Base-by-base conservation (phyloP, 2,329 filamentous ascomycete genomes). In the Arthrobotrys entomopaga region DNA sequence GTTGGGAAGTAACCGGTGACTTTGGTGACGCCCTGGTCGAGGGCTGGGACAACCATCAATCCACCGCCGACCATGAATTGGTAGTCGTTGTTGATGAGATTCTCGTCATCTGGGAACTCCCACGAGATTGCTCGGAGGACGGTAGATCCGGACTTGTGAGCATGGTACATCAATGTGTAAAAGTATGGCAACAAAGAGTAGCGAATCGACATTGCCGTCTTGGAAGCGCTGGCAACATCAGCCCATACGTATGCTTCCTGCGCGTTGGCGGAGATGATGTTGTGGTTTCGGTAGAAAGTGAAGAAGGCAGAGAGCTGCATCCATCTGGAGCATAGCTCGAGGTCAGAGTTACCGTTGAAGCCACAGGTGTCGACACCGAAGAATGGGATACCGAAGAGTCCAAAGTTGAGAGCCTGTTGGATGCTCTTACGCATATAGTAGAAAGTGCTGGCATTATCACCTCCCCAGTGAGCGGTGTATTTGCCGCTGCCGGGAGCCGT, bases 401-500 rank as follows among this genome's bases (percentile, higher is more conserved):
- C 87, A 81, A 93, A 93, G 2, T 87, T 88, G 0, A 96, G 84
- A 0, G 90, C 91, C 80, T 93, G 90, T 0, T 90, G 87, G 78
- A 95, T 95, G 10, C 88, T 89, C 80, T 90, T 89, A 81, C 86
- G 90, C 87, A 93, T 90, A 80, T 88, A 90, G 0, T 86, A 85
- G 91, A 29, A 78, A 64, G 59, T 60, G 34, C 76, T 77, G 19
- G 64, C 57, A 53, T 78, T 78, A 67, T 78, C 77, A 64, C 77
- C 86, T 79, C 91, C 91, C 91, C 91, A 96, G 81, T 95, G 91
- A 0, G 91, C 91, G 0, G 91, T 89, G 83, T 86, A 90, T 80
- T 87, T 88, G 0, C 92, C 92, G 0, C 87, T 87, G 2, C 92
- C 91, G 8, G 91, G 86, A 79, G 94, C 95, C 0, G 91, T 95